Base-by-base conservation (phyloP, 129 eudicot species). In the Mikania micrantha region DNA sequence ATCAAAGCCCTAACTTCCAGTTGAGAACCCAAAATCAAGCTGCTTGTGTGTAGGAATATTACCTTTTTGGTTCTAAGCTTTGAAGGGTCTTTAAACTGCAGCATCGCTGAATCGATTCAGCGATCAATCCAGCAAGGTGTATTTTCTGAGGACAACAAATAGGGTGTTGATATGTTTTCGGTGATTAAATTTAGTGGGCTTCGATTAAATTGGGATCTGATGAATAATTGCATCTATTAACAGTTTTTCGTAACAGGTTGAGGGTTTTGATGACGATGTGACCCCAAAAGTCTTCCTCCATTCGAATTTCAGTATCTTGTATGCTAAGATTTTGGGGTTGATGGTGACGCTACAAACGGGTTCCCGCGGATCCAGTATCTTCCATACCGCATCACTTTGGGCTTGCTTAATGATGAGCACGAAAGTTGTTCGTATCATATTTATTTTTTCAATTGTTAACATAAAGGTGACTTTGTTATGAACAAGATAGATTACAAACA, bases 21-120 rank as follows among this genome's bases (percentile, higher is more conserved):
- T 2, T 25, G 3, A 38, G 65, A 54, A 38, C 27, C 5, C 3
- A 53, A 0, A 41, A 40, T 28, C 44, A 34, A 12, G 49, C 12
- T 13, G 21, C 4, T 10, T 38, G 35, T 17, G 57, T 17, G 25
- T 36, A 64, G 9, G 22, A 8, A 22, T 41, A 59, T 32, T 74
- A 88, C 95, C 95, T 77, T 79, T 65, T 80, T 88, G 69, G 91
- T 85, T 66, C 81, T 82, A 38, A 77, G 81, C 83, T 83, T 82
- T 38, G 65, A 22, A 56, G 82, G 82, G 19, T 84, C 85, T 71
- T 64, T 39, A 60, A 74, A 82, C 16, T 76, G 79, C 59, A 81
- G 70, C 96, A 85, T 81, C 82, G 70, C 73, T 25, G 21, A 68
- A 67, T 64, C 58, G 38, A 71, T 57, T 22, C 40, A 72, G 48